Evolutionary conservation across 345 rosid species (phyloP), one percentile per base, ranked within the genome.

Genomic region (Moricandia arvensis): DNA sequence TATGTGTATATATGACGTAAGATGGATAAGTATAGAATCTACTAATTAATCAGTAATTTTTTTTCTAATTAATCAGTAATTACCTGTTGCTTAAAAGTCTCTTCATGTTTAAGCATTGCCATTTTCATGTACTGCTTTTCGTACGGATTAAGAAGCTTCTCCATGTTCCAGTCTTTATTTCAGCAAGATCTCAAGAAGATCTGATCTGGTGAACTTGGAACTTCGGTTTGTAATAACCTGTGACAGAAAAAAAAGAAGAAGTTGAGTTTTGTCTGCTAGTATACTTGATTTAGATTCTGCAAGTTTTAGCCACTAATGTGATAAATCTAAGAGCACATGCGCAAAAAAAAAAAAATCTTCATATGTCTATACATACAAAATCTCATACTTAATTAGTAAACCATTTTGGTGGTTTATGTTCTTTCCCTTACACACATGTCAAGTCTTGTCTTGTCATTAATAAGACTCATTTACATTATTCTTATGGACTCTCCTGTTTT

Each of bases 51-150:
- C n/a, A n/a, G n/a, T n/a, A n/a, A n/a, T n/a, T n/a, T n/a, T n/a
- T n/a, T n/a, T n/a, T n/a, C n/a, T n/a, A n/a, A n/a, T n/a, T n/a
- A 33, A 31, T 59, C 71, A 7, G 60, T 35, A 69, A 30, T 4
- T 72, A 90, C 99, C 97, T 95, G 99, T 68, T 90, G 84, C 85
- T 85, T 95, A 85, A 95, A 95, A 45, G 97, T 95, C 85, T 95
- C 88, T 84, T 95, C 99, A 71, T 95, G 99, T 80, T 89, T 88
- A 51, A 95, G 79, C 86, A 95, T 95, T 75, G 93, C 97, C 93
- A 86, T 79, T 84, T 85, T 92, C 99, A 95, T 89, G 87, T 57
- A 82, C 71, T 92, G 96, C 86, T 85, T 90, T 49, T 90, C 96
- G 75, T 85, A 86, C 41, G 93, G 87, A 72, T 84, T 75, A 38